Evolutionary conservation across 1,139 yeast genomes (phyloP), one percentile per base, ranked within the genome.

Genomic region (Geotrichum australiense): DNA sequence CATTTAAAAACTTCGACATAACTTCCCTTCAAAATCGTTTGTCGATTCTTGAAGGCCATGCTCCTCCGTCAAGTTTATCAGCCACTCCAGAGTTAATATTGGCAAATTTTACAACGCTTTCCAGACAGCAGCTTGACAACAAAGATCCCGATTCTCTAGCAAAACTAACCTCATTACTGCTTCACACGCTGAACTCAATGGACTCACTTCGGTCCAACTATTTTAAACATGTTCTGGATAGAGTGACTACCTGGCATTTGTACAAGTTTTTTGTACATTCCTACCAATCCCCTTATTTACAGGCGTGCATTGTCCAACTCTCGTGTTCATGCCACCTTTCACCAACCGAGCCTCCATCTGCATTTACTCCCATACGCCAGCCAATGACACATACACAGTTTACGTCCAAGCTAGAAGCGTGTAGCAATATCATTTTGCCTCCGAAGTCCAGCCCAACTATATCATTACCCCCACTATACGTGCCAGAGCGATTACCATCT

Each of bases 41-140:
- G 6, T 31, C 35, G 4, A 19, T 31, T 31, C 25, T 31, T 6
- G 35, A 31, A 19, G 35, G 35, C 24, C 21, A 4, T 20, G 19
- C 35, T 6, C 35, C 35, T 7, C 35, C 21, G 10, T 18, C 35
- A 5, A 31, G 6, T 31, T 7, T 25, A 5, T 25, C 8, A 4
- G 35, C 19, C 12, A 5, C 14, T 5, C 7, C 35, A 11, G 19
- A n/a, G 11, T 12, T 31, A 4, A 31, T 31, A 8, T 10, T 31
- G 11, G 11, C 19, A 10, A 20, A 31, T 16, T 31, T 19, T 31
- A 4, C 15, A 11, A 19, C 35, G 7, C 14, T 31, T 7, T 8
- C 11, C 10, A 5, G 8, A 10, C 24, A 19, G 24, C 35, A 18
- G 5, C 8, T 31, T 19, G 18, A 23, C 6, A 23, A 31, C 8